Evolutionary conservation across 768 basidiomycete genomes (phyloP).

Genomic region (Gelatoporia subvermispora): DNA sequence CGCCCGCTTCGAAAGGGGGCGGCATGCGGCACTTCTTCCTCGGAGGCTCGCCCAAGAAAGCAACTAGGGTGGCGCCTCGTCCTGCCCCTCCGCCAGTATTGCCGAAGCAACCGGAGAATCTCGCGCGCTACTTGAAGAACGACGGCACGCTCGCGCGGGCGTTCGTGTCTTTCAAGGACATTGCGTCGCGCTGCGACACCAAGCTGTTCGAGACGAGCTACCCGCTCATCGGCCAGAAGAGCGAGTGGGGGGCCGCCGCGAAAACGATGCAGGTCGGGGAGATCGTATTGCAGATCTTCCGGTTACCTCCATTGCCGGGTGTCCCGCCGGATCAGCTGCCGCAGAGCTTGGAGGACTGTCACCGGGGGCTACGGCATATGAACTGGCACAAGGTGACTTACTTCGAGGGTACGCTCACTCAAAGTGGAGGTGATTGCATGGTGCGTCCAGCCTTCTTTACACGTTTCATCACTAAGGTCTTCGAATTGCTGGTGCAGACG

Average conservation of each 20-base stretch:
- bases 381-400: constrained; percentile 95
- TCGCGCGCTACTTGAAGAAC: constrained; percentile 77
- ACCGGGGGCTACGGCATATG: constrained; percentile 81
- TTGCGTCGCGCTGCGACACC: constrained; percentile 79
- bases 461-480: not conserved
- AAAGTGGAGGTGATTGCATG: constrained; percentile 87
- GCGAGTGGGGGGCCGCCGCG: constrained; percentile 50
- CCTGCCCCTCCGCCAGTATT: constrained; percentile 34
- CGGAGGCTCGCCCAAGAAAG: constrained; percentile 60
- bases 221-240: constrained; percentile 74
- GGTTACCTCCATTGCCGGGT: constrained; percentile 85
- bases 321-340: constrained; percentile 74
- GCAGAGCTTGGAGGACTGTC: constrained; percentile 89
- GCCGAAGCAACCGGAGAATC: constrained; percentile 60
- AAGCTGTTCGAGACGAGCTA: constrained; percentile 79
- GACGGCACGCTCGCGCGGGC: constrained; percentile 88
- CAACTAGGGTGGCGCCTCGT: constrained; percentile 28
- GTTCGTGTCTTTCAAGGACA: constrained; percentile 85
- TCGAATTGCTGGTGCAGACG: constrained; percentile 39
- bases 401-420: constrained; percentile 89
- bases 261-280: constrained; percentile 77
- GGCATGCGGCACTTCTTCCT: constrained; percentile 76
- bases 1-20: constrained; percentile 46
- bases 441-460: constrained; percentile 44
- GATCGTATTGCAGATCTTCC: constrained; percentile 85